A percentile compares a stretch with the other conserved stretches of the same genome.
Conservation (phyloP, 768 basidiomycete genomes). For the Lactarius tabidus region DNA sequence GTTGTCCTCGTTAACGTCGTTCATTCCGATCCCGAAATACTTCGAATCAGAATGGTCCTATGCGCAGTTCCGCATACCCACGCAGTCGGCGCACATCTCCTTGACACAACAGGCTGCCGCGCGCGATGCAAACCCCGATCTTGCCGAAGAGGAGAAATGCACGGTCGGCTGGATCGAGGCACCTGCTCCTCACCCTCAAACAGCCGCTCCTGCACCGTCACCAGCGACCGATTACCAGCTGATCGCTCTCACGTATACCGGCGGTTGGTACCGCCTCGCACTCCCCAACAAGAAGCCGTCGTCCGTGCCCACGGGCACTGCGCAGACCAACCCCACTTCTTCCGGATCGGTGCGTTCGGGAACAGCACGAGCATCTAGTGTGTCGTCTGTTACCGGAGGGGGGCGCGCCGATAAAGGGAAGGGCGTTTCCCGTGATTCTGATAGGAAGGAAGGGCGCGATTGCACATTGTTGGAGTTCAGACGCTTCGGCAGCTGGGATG, state of each 20-base stretch:
- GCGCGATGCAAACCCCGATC: conserved; percentile 49
- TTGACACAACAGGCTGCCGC: conserved; percentile 60
- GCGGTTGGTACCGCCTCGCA: conserved; percentile 88
- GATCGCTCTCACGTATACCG: conserved; percentile 79
- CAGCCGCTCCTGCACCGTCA: conserved; percentile 28
- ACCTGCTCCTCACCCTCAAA: conserved; percentile 34
- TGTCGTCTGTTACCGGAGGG: conserved; percentile 47
- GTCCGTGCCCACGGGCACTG: conserved; percentile 24
- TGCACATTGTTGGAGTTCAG: conserved; percentile 74
- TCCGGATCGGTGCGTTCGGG: conserved; percentile 43
- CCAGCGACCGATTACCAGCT: conserved; percentile 59
- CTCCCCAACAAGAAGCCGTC: conserved; percentile 43
- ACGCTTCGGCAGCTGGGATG: conserved; percentile 85
- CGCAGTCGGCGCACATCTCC: conserved; percentile 78
- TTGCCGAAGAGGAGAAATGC: conserved; percentile 79
- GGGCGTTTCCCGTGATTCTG: conserved; percentile 55
- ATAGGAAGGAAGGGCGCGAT: conserved; percentile 55
- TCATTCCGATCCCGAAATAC: conserved; percentile 81
- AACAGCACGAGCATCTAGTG: conserved; percentile 51
- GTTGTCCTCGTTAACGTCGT: conserved; percentile 74
- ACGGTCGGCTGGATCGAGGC: conserved; percentile 81
- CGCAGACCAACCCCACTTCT: conserved; percentile 27
- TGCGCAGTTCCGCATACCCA: conserved; percentile 85
- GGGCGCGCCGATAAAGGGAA: conserved; percentile 56
- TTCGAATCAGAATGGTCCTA: conserved; percentile 98